phyloP scores from a whole-genome alignment of 257 asterid species.

The Gentiana macrophylla region DNA sequence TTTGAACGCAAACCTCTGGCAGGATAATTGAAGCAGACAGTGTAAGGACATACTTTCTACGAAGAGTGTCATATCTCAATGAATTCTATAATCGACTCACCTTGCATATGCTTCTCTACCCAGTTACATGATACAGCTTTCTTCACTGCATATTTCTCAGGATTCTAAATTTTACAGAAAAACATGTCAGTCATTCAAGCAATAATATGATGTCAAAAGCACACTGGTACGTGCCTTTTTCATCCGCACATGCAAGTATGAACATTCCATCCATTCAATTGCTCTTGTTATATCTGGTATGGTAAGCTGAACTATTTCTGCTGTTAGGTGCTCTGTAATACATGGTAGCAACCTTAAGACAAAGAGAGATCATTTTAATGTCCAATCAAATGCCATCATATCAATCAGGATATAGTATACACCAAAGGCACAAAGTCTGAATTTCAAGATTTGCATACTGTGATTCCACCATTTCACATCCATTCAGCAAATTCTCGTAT shows the following conservation, averaged over 20 bases:
- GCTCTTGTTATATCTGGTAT: conserved; percentile 81
- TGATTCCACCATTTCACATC: conserved; percentile 97
- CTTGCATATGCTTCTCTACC: conserved; percentile 79
- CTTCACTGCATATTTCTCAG: conserved; percentile 57
- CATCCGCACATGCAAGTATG: conserved; percentile 87
- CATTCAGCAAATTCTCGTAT: conserved; percentile 82
- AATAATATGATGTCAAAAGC: conserved; percentile 12
- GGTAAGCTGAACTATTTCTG: conserved; percentile 94
- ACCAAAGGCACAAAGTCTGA: conserved; percentile 7
- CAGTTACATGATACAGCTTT: conserved; percentile 44
- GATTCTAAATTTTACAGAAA: conserved; percentile 50
- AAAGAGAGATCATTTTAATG: conserved; percentile 19
- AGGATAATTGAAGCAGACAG: conserved; percentile 16
- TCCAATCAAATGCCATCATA: conserved; percentile 7
- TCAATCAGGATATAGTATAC: conserved; percentile 2
- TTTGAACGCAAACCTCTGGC: conserved; percentile 79
- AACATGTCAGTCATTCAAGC: conserved; percentile 24
- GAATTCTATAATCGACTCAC: conserved; percentile 28
- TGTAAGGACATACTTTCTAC: conserved; percentile 1
- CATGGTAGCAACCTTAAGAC: conserved; percentile 78
- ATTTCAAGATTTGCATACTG: conserved; percentile 58
- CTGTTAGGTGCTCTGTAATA: conserved; percentile 87
- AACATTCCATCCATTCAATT: conserved; percentile 95
- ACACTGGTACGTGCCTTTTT: conserved; percentile 62
- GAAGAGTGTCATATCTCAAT: conserved; percentile 7